Percentiles rank a stretch among this genome's conserved stretches.
Evolutionary conservation across 805 yeast genomes (phyloP).

Genomic region (Yamadazyma paraphyllophila): DNA sequence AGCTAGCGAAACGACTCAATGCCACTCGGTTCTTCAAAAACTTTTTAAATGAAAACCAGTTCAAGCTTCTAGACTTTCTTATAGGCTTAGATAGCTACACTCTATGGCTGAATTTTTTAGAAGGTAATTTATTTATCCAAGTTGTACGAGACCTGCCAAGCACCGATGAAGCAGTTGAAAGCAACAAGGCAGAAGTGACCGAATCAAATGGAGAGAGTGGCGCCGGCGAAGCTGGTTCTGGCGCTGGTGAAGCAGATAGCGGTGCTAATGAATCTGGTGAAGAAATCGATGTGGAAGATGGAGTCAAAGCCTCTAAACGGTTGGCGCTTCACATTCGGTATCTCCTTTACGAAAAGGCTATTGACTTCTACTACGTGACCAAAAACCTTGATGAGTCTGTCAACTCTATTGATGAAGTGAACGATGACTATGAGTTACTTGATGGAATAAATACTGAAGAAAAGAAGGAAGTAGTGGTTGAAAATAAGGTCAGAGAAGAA

Average conservation of each 20-base stretch:
- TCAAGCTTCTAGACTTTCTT: slow-evolving; percentile 28
- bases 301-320: slow-evolving; percentile 25
- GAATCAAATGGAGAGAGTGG: slow-evolving; percentile 8
- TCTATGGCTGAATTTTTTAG: slow-evolving; percentile 37
- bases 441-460: slow-evolving; percentile 28
- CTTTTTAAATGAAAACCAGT: slow-evolving; percentile 36
- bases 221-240: neutral
- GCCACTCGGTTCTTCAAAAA: slow-evolving; percentile 30
- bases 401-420: slow-evolving; percentile 27
- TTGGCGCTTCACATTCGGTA: slow-evolving; percentile 65
- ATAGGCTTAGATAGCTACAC: slow-evolving; percentile 28
- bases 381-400: slow-evolving; percentile 19
- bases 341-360: slow-evolving; percentile 69
- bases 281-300: slow-evolving; percentile 48
- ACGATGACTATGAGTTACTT: slow-evolving; percentile 35
- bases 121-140: slow-evolving; percentile 33
- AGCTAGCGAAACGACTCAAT: slow-evolving; percentile 34
- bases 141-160: slow-evolving; percentile 1
- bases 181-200: neutral
- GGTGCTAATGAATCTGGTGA: slow-evolving; percentile 11
- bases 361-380: slow-evolving; percentile 43
- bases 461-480: neutral
- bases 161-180: no score
- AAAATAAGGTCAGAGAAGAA: slow-evolving; percentile 28
- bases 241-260: slow-evolving; percentile 15